Percentiles rank a stretch among this genome's conserved stretches.
These are phyloP conservation scores for Danielia oregonensis DNA, from an alignment of 805 yeast genomes.

Conservation along the genomic window DNA sequence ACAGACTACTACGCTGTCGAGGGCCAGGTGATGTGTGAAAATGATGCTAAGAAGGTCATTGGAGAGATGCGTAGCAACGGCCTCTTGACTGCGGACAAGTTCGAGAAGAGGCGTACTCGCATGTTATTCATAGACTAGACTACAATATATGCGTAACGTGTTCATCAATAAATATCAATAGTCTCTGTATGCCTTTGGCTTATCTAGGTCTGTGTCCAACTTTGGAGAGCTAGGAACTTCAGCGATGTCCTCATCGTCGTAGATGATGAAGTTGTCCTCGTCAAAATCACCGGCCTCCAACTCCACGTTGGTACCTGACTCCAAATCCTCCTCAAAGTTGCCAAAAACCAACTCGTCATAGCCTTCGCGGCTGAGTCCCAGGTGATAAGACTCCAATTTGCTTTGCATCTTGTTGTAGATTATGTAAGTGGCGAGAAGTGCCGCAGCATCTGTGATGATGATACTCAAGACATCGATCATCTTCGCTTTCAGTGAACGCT, in stretches of 20 bases:
- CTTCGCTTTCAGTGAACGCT: constrained; percentile 47
- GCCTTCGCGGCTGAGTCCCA: constrained; percentile 7
- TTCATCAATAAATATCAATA: neutral
- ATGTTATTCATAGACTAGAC: constrained; percentile 31
- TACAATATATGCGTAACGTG: neutral
- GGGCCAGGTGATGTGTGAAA: constrained; percentile 51
- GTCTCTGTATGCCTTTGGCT: constrained; percentile 1
- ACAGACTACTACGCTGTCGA: constrained; percentile 54
- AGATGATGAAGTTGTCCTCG: constrained; percentile 39
- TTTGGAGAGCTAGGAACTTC: neutral
- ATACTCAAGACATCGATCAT: constrained; percentile 64
- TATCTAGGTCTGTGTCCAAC: neutral
- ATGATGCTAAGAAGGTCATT: constrained; percentile 30
- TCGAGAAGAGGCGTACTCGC: constrained; percentile 43
- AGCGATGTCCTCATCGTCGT: neutral
- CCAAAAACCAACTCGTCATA: constrained; percentile 36
- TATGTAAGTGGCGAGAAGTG: constrained; percentile 60
- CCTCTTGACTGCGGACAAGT: constrained; percentile 25
- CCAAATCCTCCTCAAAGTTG: constrained; percentile 37
- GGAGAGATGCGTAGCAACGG: constrained; percentile 17
- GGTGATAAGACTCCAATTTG: constrained; percentile 29
- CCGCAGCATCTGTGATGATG: constrained; percentile 49
- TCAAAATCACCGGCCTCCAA: constrained; percentile 35
- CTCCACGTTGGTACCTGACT: constrained; percentile 28
- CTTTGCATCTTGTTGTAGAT: constrained; percentile 55